Conservation (phyloP, 306 rosid species). For the Leucaena leucocephala region DNA sequence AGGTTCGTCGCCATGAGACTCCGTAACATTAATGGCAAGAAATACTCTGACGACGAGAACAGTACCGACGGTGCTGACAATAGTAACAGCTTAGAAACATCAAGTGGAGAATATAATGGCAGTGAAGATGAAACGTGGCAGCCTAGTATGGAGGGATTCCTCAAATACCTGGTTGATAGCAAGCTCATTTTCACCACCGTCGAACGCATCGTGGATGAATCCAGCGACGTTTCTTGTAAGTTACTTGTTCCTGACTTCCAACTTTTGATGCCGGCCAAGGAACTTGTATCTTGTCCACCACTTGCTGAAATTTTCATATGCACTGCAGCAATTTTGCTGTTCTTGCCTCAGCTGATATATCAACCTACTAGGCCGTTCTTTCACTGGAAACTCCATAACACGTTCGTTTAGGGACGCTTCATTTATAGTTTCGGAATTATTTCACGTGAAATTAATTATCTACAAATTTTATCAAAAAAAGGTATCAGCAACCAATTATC, state of each 20-base stretch:
- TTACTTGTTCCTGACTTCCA: background rate
- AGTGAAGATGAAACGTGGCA: constrained; percentile 51
- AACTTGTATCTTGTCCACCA: background rate
- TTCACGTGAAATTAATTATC: background rate
- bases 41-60: constrained; percentile 12
- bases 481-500: background rate
- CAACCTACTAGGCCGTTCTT: background rate
- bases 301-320: background rate
- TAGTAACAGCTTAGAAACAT: constrained; percentile 1
- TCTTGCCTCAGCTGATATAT: background rate
- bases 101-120: background rate
- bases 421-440: background rate
- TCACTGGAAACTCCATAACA: background rate
- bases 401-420: background rate
- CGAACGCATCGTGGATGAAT: constrained; percentile 79
- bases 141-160: constrained; percentile 68
- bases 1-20: constrained; percentile 94
- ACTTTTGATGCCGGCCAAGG: background rate
- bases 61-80: background rate
- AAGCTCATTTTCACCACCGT: constrained; percentile 67
- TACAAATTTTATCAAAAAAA: background rate
- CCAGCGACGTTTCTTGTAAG: constrained; percentile 74
- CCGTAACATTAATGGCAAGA: constrained; percentile 52
- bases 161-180: constrained; percentile 71
- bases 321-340: background rate